Percentiles rank a stretch among this genome's conserved stretches.
Conservation (phyloP, 2,329 filamentous ascomycete genomes). For the Chaetomiaceae sp. region DNA sequence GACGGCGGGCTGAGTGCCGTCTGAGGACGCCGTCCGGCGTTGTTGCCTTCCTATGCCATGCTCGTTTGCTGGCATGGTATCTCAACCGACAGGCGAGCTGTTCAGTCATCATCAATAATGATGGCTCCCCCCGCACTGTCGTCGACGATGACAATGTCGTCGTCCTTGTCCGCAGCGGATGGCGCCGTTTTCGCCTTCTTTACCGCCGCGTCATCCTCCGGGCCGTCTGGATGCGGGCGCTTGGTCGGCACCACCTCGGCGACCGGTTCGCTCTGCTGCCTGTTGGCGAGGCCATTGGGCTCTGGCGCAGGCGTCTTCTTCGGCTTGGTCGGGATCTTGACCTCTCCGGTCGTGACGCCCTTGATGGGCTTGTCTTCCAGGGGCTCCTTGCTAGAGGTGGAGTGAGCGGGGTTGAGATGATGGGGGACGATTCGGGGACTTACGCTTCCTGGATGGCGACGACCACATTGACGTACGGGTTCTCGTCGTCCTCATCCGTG, state of each 20-base stretch:
- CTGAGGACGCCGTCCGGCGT: conserved; percentile 33
- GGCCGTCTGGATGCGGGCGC: conserved; percentile 42
- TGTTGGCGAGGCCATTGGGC: conserved; percentile 41
- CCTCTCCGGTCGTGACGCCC: conserved; percentile 39
- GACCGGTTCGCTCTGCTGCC: conserved; percentile 35
- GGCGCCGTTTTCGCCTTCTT: conserved; percentile 48
- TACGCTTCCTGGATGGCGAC: conserved; percentile 64
- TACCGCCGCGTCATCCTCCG: conserved; percentile 32
- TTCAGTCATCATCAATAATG: conserved; percentile 60
- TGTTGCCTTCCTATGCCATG: background rate
- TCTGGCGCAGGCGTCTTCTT: conserved; percentile 39
- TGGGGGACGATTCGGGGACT: conserved; percentile 27
- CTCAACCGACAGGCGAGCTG: background rate
- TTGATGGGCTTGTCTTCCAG: conserved; percentile 53
- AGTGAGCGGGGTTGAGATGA: conserved; percentile 28
- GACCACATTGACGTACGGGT: conserved; percentile 74
- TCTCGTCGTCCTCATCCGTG: conserved; percentile 74
- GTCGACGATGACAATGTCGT: conserved; percentile 48
- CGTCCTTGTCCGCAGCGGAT: conserved; percentile 30
- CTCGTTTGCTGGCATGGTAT: background rate
- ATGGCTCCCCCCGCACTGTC: conserved; percentile 55
- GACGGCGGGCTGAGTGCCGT: conserved; percentile 76
- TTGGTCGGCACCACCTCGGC: conserved; percentile 40
- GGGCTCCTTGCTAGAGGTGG: conserved; percentile 35
- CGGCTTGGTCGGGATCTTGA: conserved; percentile 51